Base-by-base conservation (phyloP, 2,329 filamentous ascomycete species). In the Coleophoma cylindrospora region DNA sequence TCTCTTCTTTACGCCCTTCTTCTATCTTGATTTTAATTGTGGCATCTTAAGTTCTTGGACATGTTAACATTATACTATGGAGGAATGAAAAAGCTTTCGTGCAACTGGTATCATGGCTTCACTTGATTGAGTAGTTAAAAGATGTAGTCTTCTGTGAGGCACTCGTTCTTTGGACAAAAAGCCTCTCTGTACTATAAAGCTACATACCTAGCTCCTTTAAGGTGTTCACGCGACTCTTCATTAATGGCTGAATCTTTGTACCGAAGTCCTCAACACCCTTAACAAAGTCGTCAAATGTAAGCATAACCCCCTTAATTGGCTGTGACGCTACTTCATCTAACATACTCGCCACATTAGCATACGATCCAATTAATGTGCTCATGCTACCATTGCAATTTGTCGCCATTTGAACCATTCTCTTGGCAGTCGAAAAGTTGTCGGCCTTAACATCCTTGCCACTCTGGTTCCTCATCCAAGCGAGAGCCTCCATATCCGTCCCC, bases 261-360 rank as follows among this genome's bases (percentile, higher is more conserved):
- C 61, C 61, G 36, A 64, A 63, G 6, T 52, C 50, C 1, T 62
- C 59, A 17, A 63, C 36, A 1, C 61, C 61, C n/a, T 47, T 38
- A 33, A 62, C 32, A 46, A 61, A 64, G 19, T 64, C 62, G 43
- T 61, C 62, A 37, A 63, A 62, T 8, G 53, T 54, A 17, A 63
- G 46, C 62, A 61, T 63, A 33, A 64, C 59, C 8, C 60, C 61
- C 53, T 62, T 62, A 14, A 58, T 62, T 4, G 57, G 57, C 7
- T 61, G 57, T 9, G 49, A 45, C 9, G 62, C 60, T 14, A 54
- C 54, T 48, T 64, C 57, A 33, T 64, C 62, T 7, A 64, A 52
- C 60, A 64, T 58, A 13, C 43, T 21, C 10, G 62, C 60, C 14
- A 64, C 49, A n/a, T 40, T 59, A 41, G 54, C 54, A 44, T 61